phyloP scores from a whole-genome alignment of 768 basidiomycete genomes.

The Psilocybe cubensis region DNA sequence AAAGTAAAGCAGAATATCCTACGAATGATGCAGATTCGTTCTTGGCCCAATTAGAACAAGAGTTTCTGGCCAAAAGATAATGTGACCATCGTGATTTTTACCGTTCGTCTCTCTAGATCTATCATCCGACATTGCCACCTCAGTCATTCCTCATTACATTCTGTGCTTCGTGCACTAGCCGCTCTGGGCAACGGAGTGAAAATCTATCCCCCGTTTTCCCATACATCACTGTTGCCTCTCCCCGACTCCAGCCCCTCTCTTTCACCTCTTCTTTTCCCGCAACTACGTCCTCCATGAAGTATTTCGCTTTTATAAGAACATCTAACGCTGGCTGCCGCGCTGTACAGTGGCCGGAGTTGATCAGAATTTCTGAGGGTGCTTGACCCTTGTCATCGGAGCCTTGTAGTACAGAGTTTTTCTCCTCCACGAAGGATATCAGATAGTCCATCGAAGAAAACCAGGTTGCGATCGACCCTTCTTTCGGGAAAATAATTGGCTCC shows the following conservation, averaged over 20 bases:
- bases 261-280: constrained; percentile 32
- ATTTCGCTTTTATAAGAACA: constrained; percentile 42
- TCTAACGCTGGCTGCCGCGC: constrained; percentile 47
- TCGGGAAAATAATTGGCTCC: constrained; percentile 58
- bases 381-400: neutral
- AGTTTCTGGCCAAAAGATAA: constrained; percentile 47
- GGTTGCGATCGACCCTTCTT: constrained; percentile 51
- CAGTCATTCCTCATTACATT: neutral
- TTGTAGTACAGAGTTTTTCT: constrained; percentile 18
- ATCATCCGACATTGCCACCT: neutral
- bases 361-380: constrained; percentile 31
- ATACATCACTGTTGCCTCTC: constrained; percentile 47
- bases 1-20: constrained; percentile 17
- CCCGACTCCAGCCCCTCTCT: constrained; percentile 33
- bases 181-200: constrained; percentile 52
- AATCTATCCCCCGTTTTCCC: constrained; percentile 44
- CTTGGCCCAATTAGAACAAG: constrained; percentile 65
- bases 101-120: neutral
- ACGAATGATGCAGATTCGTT: constrained; percentile 61
- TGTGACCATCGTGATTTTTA: neutral
- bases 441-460: constrained; percentile 51
- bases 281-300: constrained; percentile 53
- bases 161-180: constrained; percentile 43
- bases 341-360: constrained; percentile 57
- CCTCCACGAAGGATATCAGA: constrained; percentile 44